Evolutionary conservation across 805 yeast genomes (phyloP).

Genomic region (Schizosaccharomyces japonicus): DNA sequence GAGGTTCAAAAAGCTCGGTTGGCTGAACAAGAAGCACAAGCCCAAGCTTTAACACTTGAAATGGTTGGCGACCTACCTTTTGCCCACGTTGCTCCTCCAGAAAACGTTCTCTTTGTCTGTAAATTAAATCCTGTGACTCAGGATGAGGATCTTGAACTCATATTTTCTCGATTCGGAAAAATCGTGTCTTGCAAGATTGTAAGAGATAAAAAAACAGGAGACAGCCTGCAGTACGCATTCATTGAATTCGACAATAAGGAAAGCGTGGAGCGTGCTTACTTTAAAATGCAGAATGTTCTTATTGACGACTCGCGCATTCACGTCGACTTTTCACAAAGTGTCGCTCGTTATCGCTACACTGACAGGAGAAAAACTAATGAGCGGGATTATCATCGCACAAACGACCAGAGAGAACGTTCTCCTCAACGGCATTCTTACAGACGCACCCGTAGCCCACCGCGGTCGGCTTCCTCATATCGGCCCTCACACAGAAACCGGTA

Average conservation of each 20-base stretch:
- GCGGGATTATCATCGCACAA: too few species aligned
- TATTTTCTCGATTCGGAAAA: conserved; percentile 39
- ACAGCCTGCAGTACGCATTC: conserved; percentile 37
- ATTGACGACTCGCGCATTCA: conserved; percentile 42
- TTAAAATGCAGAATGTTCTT: conserved; percentile 34
- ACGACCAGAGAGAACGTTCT: too few species aligned
- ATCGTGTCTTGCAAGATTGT: conserved; percentile 30
- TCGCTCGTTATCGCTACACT: conserved; percentile 6
- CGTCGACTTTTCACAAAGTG: conserved; percentile 46
- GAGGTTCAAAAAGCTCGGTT: conserved; percentile 15
- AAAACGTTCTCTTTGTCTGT: conserved; percentile 37
- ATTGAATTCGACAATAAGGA: conserved; percentile 28
- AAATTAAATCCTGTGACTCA: conserved; percentile 37
- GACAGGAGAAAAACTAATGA: too few species aligned
- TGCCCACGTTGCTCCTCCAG: conserved; percentile 36
- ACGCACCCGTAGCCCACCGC: too few species aligned
- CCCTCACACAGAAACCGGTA: too few species aligned
- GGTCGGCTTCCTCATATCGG: too few species aligned
- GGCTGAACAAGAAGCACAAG: conserved; percentile 19
- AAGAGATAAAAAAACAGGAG: conserved; percentile 24
- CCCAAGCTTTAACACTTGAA: conserved; percentile 39
- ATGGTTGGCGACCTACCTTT: conserved; percentile 38
- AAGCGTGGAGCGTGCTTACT: conserved; percentile 38
- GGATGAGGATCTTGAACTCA: conserved; percentile 29
- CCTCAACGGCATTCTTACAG: too few species aligned